phyloP scores from a whole-genome alignment of 1,139 yeast species.

The Sugiyamaella sp. region DNA sequence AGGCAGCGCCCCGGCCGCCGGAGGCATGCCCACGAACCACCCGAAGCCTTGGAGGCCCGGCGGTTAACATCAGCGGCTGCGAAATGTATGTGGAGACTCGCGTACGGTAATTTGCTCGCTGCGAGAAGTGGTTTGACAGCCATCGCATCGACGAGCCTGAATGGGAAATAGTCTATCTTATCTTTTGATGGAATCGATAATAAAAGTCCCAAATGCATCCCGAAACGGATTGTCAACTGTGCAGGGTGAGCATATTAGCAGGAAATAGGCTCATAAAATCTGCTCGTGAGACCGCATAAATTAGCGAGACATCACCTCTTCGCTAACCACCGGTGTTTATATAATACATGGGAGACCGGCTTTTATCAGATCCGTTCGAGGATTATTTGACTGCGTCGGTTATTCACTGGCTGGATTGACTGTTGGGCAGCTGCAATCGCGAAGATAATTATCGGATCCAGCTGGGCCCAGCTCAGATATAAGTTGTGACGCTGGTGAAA shows the following conservation, averaged over 20 bases:
- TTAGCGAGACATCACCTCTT: background rate
- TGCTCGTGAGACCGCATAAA: conserved; percentile 3
- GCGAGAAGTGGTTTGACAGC: background rate
- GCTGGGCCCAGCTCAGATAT: too few relatives aligned
- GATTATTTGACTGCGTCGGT: too few relatives aligned
- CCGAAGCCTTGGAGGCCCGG: too few relatives aligned
- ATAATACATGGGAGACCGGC: background rate
- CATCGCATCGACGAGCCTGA: conserved; percentile 9
- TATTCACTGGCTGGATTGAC: too few relatives aligned
- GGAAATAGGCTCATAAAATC: conserved; percentile 9
- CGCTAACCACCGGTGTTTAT: background rate
- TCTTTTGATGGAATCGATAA: conserved; percentile 8
- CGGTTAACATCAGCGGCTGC: too few relatives aligned
- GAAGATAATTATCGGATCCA: too few relatives aligned
- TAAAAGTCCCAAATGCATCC: conserved; percentile 5
- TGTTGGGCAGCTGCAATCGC: too few relatives aligned
- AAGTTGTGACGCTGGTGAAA: too few relatives aligned
- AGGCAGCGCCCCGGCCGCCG: too few relatives aligned
- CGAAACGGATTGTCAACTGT: background rate
- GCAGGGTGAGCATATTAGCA: conserved; percentile 3
- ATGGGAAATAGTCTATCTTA: conserved; percentile 6
- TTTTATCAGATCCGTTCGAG: too few relatives aligned
- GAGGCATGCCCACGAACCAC: too few relatives aligned
- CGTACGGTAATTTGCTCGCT: conserved; percentile 4
- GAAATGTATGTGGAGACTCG: too few relatives aligned